Conservation (phyloP, 441 rosid species). For the California macrophylla region DNA sequence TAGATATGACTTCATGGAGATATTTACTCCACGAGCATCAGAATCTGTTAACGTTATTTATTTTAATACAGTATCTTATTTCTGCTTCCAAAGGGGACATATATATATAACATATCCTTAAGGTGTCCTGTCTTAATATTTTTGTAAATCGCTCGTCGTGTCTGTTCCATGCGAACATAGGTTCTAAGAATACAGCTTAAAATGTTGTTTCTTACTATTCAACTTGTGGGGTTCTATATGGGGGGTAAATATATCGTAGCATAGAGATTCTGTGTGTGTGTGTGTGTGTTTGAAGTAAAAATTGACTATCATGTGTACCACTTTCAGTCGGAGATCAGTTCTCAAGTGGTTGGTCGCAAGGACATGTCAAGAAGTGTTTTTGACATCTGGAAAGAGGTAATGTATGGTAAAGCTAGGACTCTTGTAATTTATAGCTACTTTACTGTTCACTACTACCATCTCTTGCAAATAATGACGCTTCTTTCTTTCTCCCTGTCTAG, state of each 20-base stretch:
- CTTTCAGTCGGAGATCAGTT: conserved; percentile 62
- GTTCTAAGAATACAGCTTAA: not conserved
- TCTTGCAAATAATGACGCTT: conserved; percentile 16
- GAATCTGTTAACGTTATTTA: not conserved
- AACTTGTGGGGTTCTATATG: not conserved
- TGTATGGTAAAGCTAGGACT: conserved; percentile 11
- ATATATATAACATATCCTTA: too few relatives aligned
- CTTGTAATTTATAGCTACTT: conserved; percentile 11
- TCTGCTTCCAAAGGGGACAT: too few relatives aligned
- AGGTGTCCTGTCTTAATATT: too few relatives aligned
- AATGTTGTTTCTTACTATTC: conserved; percentile 8
- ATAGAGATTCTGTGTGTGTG: not conserved
- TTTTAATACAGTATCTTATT: not conserved
- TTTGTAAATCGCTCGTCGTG: not conserved
- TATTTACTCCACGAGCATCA: not conserved
- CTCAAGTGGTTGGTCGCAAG: conserved; percentile 91
- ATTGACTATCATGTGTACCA: conserved; percentile 19
- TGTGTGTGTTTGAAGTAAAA: not conserved
- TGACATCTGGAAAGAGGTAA: conserved; percentile 98
- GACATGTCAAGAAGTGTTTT: conserved; percentile 76
- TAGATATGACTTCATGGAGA: not conserved
- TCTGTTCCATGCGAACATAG: not conserved
- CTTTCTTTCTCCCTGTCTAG: conserved; percentile 26
- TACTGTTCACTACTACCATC: conserved; percentile 16
- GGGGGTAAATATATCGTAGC: not conserved